Base-by-base conservation (phyloP, 768 basidiomycete genomes). In the Cystofilobasidium macerans region DNA sequence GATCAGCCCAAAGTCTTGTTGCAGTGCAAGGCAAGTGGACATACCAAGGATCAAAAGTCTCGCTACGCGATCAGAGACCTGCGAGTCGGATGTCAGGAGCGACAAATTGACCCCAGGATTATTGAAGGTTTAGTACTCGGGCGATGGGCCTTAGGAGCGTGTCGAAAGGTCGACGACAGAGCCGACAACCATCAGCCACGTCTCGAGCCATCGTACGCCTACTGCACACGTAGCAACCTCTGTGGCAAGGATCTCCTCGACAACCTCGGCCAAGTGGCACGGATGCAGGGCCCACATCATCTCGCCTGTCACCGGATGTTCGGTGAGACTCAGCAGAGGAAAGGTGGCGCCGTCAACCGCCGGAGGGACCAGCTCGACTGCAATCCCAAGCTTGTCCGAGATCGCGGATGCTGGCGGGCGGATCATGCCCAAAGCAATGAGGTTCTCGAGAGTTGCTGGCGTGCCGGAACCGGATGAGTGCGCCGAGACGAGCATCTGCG, bases 261-360 rank as follows among this genome's bases (percentile, higher is more conserved):
- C 82, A 0, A 84, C 82, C 38, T 75, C 75, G 13, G 80, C 80
- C 4, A 85, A 87, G 74, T 88, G 84, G 73, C 91, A 94, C 13
- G 91, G 91, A 73, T 94, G 91, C 43, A 94, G 78, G 72, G 85
- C 89, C 89, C 89, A 94, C 63, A 83, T 85, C 12, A 85, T 84
- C 2, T 78, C 82, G 26, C 84, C 85, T 35, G 87, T 79, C 7
- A 80, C 83, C 0, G 89, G 91, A 71, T 93, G 91, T 65, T 94
- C 91, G 12, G 87, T 87, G 71, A 89, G 88, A 16, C 89, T 88
- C 13, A 94, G 76, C 26, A 92, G 75, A 13, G 91, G 88, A 71
- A 90, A 86, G 7, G 82, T 66, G 7, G 69, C 68, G 35, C 62
- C 57, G 56, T 48, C 71, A 24, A 61, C 60, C 18, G 53, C 28